A percentile compares a stretch with the other conserved stretches of the same genome.
Conservation (phyloP, 192 early-diverging fungal species). For the Glomus cerebriforme region DNA sequence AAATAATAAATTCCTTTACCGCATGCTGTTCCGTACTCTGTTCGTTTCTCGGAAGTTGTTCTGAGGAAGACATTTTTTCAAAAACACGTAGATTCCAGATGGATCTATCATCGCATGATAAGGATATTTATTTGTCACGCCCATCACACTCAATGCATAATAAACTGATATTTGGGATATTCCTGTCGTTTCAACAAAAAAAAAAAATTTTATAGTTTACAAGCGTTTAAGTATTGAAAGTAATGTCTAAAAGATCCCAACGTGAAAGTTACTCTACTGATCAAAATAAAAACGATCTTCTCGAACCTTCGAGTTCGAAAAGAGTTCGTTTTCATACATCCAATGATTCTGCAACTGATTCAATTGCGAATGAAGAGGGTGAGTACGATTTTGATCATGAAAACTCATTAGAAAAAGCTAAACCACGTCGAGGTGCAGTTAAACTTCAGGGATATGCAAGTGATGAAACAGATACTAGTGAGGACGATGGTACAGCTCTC, state of each 20-base stretch:
- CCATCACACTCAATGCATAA: no score
- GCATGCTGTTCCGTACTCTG: neutral
- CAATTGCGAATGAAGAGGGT: constrained; percentile 22
- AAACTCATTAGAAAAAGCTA: constrained; percentile 51
- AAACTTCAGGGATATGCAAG: constrained; percentile 50
- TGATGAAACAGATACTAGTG: constrained; percentile 37
- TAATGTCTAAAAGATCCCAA: neutral
- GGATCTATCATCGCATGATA: no score
- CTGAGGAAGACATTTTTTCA: no score
- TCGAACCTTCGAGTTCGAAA: constrained; percentile 12
- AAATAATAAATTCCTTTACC: neutral
- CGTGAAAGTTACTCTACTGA: neutral
- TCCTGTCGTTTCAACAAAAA: no score
- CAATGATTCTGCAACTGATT: constrained; percentile 6
- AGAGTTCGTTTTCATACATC: constrained; percentile 37
- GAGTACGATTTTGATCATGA: constrained; percentile 51
- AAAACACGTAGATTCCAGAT: no score
- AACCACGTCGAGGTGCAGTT: constrained; percentile 50
- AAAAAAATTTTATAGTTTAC: no score
- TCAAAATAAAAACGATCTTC: neutral
- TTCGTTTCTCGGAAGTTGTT: neutral
- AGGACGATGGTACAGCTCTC: constrained; percentile 44
- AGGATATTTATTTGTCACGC: no score
- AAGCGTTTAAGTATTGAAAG: no score
- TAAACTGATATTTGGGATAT: no score